phyloP scores from a whole-genome alignment of 306 rosid species.

The Casuarina cunninghamiana region DNA sequence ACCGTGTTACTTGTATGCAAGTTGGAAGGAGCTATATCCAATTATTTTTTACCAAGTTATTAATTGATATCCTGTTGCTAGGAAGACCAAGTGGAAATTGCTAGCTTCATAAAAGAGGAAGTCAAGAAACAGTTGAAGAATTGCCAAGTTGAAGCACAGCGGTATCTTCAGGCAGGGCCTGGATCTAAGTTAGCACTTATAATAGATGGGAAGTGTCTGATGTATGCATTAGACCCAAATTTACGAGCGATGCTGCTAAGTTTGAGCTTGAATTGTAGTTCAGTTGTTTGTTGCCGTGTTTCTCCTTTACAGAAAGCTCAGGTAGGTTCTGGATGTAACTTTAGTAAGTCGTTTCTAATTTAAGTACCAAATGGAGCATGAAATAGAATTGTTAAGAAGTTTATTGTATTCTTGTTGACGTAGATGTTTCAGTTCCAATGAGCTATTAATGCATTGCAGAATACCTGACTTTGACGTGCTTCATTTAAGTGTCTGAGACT shows the following conservation, averaged over 20 bases:
- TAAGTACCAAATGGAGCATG: background rate
- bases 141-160: slow-evolving; percentile 77
- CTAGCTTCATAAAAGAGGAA: slow-evolving; percentile 80
- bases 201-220: slow-evolving; percentile 93
- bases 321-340: slow-evolving; percentile 46
- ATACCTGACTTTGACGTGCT: background rate
- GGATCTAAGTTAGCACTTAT: slow-evolving; percentile 89
- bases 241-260: slow-evolving; percentile 79
- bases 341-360: background rate
- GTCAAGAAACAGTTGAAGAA: slow-evolving; percentile 69
- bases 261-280: slow-evolving; percentile 85
- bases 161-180: slow-evolving; percentile 45
- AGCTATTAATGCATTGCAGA: background rate
- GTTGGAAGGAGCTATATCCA: slow-evolving; percentile 13
- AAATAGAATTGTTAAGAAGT: background rate
- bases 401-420: background rate
- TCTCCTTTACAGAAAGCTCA: slow-evolving; percentile 98
- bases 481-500: background rate
- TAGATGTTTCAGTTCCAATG: background rate
- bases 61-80: slow-evolving; percentile 33
- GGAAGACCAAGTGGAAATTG: slow-evolving; percentile 98
- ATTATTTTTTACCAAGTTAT: background rate
- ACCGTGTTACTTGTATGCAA: background rate
- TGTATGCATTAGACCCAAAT: slow-evolving; percentile 93
- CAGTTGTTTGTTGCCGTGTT: slow-evolving; percentile 98